Percentiles rank a stretch among this genome's conserved stretches.
phyloP scores from a whole-genome alignment of 208 protist genomes.

The Entamoeba nuttalli region DNA sequence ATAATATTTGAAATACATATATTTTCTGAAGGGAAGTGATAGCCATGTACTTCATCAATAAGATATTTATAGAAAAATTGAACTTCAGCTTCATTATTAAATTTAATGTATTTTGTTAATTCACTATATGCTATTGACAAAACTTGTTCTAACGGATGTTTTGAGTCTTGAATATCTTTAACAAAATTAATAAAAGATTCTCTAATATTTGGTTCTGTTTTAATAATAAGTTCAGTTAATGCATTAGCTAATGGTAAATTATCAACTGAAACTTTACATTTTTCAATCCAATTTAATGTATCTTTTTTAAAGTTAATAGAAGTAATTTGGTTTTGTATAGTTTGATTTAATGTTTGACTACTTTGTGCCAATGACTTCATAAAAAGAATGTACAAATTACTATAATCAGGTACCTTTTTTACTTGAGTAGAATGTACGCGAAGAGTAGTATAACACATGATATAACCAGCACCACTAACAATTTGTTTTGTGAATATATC shows the following conservation, averaged over 20 bases:
- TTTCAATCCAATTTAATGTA: neutral
- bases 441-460: neutral
- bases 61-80: neutral
- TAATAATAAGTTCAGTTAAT: too few relatives aligned
- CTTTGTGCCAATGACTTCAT: neutral
- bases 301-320: neutral
- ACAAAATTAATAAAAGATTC: too few relatives aligned
- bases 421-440: neutral
- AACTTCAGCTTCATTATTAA: neutral
- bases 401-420: neutral
- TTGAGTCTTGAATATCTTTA: too few relatives aligned
- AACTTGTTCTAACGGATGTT: neutral
- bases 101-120: neutral
- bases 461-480: neutral
- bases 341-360: neutral
- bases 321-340: neutral
- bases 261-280: neutral
- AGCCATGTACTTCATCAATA: neutral
- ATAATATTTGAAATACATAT: neutral
- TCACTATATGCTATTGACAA: neutral
- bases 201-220: too few relatives aligned
- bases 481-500: neutral
- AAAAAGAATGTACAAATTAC: neutral
- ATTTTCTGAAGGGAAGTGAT: neutral
- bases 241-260: neutral